Evolutionary conservation across 2,329 filamentous ascomycete species (phyloP), one percentile per base, ranked within the genome.

Genomic region (Paecilomyces niveus): DNA sequence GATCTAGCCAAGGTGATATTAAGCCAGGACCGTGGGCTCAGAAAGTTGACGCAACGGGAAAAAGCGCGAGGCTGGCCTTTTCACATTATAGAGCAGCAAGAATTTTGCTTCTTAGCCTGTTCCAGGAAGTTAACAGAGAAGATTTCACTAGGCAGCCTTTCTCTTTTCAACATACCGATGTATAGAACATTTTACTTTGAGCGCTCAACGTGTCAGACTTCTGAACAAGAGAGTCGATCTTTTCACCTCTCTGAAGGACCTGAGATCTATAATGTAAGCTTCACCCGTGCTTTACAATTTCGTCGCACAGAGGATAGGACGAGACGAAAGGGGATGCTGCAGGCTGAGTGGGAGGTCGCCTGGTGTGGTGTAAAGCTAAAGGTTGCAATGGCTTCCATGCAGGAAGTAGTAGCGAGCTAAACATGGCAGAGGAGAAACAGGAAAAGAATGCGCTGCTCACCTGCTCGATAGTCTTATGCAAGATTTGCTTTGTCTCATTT

Each of bases 181-280:
- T 91, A 76, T 97, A 97, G 75, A 99, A 99, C 89, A 95, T 93
- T 83, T 96, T 97, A 79, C 91, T 96, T 81, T 94, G 89, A 54
- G 86, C 85, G 76, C 90, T 96, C 69, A 99, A 77, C 11, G 88
- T 90, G 68, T 96, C 91, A 69, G 90, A 96, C 85, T 97, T 97
- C 63, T 88, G 87, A 53, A 97, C 93, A 67, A 99, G 78, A 68
- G 89, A 90, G 71, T 97, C 93, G 66, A 99, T 91, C 83, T 97
- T 97, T 85, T 97, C 92, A 50, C 92, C 94, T 62, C 94, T 85
- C 80, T 97, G 88, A 69, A 97, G 76, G 15, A 75, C 71, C 52
- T 70, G 6, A 8, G 15, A 45, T 45, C 21, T 18, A 45, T 45
- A 45, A 33, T 33, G 35, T 45, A n/a, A 45, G 35, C 35, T 45